Percentiles rank a stretch among this genome's conserved stretches.
These are phyloP conservation scores for Candida glucosophila DNA, from an alignment of 1,139 yeast genomes.

Conservation along the genomic window DNA sequence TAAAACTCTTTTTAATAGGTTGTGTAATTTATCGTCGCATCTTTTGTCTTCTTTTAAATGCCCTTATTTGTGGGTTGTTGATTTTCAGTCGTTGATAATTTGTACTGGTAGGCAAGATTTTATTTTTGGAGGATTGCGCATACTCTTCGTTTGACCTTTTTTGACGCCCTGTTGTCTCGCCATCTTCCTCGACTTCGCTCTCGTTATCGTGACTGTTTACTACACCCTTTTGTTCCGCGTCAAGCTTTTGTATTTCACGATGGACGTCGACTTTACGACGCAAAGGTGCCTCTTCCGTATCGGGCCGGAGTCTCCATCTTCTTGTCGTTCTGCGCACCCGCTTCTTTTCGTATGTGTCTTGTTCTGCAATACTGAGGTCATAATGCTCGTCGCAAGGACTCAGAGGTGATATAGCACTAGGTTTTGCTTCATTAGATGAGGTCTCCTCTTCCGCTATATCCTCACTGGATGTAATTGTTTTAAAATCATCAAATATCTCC, in stretches of 20 bases:
- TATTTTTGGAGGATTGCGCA: no score
- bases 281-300: constrained; percentile 15
- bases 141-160: no score
- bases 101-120: constrained; percentile 25
- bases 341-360: constrained; percentile 10
- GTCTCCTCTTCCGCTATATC: no score
- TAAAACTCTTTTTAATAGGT: no score
- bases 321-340: constrained; percentile 59
- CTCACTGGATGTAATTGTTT: no score
- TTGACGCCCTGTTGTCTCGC: no score
- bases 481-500: constrained; percentile 31
- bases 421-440: constrained; percentile 15
- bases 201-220: no score
- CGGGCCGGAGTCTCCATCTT: constrained; percentile 48
- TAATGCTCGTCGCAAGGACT: constrained; percentile 10
- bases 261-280: constrained; percentile 32
- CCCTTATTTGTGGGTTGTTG: constrained; percentile 27
- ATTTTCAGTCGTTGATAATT: constrained; percentile 37
- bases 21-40: constrained; percentile 7
- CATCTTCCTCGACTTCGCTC: no score
- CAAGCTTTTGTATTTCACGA: constrained; percentile 23
- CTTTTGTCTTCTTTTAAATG: constrained; percentile 15
- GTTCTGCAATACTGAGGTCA: constrained; percentile 8
- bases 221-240: constrained; percentile 18
- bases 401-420: constrained; percentile 8